A percentile compares a stretch with the other conserved stretches of the same genome.
Conservation (phyloP, 352 stramenopile species). For the Aphanomyces euteiches region DNA sequence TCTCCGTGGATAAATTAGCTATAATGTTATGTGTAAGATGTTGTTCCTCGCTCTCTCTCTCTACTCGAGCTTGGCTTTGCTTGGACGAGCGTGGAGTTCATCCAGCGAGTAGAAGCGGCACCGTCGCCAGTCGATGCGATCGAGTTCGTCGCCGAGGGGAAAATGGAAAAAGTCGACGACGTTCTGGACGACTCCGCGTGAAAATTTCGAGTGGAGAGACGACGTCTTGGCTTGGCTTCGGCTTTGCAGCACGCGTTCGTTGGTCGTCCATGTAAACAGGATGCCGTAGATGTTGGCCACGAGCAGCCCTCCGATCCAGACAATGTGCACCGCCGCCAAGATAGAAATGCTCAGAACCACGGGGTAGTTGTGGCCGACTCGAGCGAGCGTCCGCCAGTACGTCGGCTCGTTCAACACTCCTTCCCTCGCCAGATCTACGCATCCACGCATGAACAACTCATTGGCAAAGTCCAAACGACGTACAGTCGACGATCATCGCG, state of each 20-base stretch:
- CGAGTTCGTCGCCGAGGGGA: not conserved
- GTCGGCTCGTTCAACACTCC: slow-evolving; percentile 15
- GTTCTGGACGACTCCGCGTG: slow-evolving; percentile 53
- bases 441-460: not conserved
- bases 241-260: slow-evolving; percentile 64
- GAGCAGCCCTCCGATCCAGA: slow-evolving; percentile 72
- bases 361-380: slow-evolving; percentile 61
- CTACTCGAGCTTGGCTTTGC: not conserved
- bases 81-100: not conserved
- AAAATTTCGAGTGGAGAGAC: slow-evolving; percentile 40
- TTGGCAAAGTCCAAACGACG: not conserved
- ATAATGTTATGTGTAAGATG: too few relatives aligned
- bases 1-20: too few relatives aligned
- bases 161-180: slow-evolving; percentile 59
- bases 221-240: slow-evolving; percentile 39
- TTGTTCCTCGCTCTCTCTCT: too few relatives aligned
- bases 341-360: slow-evolving; percentile 49
- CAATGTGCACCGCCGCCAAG: slow-evolving; percentile 50
- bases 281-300: slow-evolving; percentile 65
- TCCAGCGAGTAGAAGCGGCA: not conserved
- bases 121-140: slow-evolving; percentile 12
- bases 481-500: slow-evolving; percentile 3
- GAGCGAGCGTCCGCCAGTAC: slow-evolving; percentile 39
- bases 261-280: slow-evolving; percentile 61
- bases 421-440: slow-evolving; percentile 12